Base-by-base conservation (phyloP, 306 rosid species). In the Vigna hirtella region DNA sequence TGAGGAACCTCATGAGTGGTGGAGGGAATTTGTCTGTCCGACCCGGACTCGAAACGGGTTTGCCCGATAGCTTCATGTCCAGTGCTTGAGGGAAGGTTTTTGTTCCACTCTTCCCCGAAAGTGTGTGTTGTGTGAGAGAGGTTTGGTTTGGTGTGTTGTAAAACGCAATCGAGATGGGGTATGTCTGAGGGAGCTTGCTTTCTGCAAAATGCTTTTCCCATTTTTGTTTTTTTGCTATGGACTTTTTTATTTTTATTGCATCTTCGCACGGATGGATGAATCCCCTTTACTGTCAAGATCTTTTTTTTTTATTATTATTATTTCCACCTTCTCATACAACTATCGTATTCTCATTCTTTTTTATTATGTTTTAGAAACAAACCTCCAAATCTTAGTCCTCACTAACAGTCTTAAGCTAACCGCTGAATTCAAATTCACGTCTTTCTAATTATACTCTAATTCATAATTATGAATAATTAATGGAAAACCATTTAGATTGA, bases 11-110 rank as follows among this genome's bases (percentile, higher is more conserved):
- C 98, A 96, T 89, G 81, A 96, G 67, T 73, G 97, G 99, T n/a
- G 98, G 98, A 26, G 99, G 97, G 7, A 86, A 96, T 85, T 93
- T 96, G 61, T 93, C 98, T 14, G 88, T 52, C 63, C 98, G 88
- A 53, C 91, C 97, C 20, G 99, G 99, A 75, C 99, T 96, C 36
- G 93, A 90, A 52, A 93, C 78, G 80, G 87, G 83, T 72, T 87
- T 96, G 2, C 91, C 52, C 2, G 92, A 66, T 9, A 88, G 72
- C 86, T 83, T 95, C 98, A 95, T 94, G 22, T 26, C 1, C 5
- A 12, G 15, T 1, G 15, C 3, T 11, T 77, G 7, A 14, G 20
- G 11, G 18, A 61, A 30, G 36, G 72, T 70, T 4, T 36, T 12
- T 45, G 0, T 43, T 43, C 49, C 14, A 43, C 49, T 43, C 12